Evolutionary conservation across 2,329 filamentous ascomycete species (phyloP), one percentile per base, ranked within the genome.

Genomic region (Rhexocercosporidium sp.): DNA sequence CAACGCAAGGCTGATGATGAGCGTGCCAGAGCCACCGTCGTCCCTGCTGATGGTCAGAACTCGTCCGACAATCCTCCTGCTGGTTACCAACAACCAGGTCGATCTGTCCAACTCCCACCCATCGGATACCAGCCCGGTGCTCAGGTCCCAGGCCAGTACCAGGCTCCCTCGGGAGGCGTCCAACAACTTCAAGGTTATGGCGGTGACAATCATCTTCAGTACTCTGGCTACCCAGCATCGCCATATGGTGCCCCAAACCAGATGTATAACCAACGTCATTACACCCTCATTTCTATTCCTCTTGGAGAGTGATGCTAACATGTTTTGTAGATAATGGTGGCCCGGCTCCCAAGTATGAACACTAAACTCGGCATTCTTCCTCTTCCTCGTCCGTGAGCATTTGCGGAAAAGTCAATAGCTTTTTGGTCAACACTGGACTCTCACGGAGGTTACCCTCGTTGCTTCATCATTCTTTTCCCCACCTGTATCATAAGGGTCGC

Each of bases 1-100:
- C 86, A 89, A 74, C 92, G 94, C 77, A 97, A 97, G 84, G 92
- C 91, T 14, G 93, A 94, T 11, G 95, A 98, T 71, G 94, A 97
- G 77, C 86, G 90, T 71, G 86, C 90, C 70, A 92, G 94, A 65
- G 90, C 89, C 37, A 83, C 83, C 51, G 79, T 85, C 66, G 83
- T 81, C 37, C 75, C 82, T 56, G 82, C 86, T 60, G 85, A 86
- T 57, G 81, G 84, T 29, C 87, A 89, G 72, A 78, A 82, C 77
- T 56, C 83, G 80, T 78, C 88, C 81, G 77, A 85, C 66, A 81
- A 79, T 65, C 90, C 80, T 77, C 85, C 72, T 59, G 84, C 72
- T 57, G 77, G 80, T 41, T 84, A 85, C 66, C 81, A 82, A 70
- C 81, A 81, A 70, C 80, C 78, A 70, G 84, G 86, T 56, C 84